Conservation (phyloP, 495 filamentous ascomycete genomes). For the Hyaloscypha bicolor region DNA sequence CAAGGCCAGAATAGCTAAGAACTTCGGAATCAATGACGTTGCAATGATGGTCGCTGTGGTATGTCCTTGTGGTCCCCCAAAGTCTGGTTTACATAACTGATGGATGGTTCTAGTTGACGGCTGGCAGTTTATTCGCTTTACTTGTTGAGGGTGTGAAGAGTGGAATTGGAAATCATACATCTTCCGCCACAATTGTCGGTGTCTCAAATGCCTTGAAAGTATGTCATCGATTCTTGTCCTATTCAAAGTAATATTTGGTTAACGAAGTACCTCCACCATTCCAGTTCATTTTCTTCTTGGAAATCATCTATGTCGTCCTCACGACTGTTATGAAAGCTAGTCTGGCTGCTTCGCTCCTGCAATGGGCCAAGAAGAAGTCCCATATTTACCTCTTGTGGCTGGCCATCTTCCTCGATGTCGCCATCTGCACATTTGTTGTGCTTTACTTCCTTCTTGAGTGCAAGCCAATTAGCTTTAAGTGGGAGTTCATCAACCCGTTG, state of each 20-base stretch:
- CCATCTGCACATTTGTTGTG: constrained; percentile 16
- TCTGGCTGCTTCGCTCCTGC: constrained; percentile 10
- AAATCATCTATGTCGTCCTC: constrained; percentile 25
- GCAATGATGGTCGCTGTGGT: constrained; percentile 14
- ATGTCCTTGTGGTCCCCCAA: background rate
- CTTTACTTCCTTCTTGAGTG: constrained; percentile 20
- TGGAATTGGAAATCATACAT: constrained; percentile 22
- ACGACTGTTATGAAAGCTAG: constrained; percentile 26
- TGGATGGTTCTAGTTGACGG: constrained; percentile 5
- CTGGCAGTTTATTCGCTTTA: constrained; percentile 4
- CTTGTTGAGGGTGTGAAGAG: constrained; percentile 13
- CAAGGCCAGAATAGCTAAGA: constrained; percentile 8
- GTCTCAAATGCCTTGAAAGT: constrained; percentile 14
- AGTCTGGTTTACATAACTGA: background rate
- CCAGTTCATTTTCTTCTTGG: constrained; percentile 20
- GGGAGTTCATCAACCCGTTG: constrained; percentile 13
- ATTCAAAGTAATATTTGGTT: background rate
- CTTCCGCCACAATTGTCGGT: background rate
- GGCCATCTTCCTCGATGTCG: constrained; percentile 19
- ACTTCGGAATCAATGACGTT: constrained; percentile 22
- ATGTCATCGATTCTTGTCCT: background rate
- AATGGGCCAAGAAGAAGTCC: constrained; percentile 19
- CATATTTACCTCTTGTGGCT: constrained; percentile 5
- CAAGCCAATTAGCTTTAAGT: constrained; percentile 17
- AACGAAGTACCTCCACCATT: constrained; percentile 1